Base-by-base conservation (phyloP, 2,329 filamentous ascomycete genomes). In the Beauveria bassiana region DNA sequence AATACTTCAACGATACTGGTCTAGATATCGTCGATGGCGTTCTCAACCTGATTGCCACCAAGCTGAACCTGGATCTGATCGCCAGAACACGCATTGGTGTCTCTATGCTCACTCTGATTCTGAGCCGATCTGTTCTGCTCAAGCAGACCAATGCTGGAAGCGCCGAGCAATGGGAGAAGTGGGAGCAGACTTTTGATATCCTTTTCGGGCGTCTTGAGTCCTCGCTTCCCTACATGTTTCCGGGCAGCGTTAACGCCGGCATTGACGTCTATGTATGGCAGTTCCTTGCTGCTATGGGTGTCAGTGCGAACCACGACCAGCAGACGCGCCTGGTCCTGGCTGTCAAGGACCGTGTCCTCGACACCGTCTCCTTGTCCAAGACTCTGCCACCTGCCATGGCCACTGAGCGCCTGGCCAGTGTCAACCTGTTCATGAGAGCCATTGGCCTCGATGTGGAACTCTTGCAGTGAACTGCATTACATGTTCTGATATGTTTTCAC, bases 221-320 rank as follows among this genome's bases (percentile, higher is more conserved):
- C 1, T 87, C 88, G 7, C 82, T 98, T 52, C 88, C 89, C 14
- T 84, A 89, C 68, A 87, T 97, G 65, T 99, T 99, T 84, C 93
- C 93, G 0, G 90, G 89, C 22, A 89, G 89, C n/a, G 90, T 96
- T 70, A 92, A 91, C 66, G 87, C 90, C 8, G 90, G 90, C 55
- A 92, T 97, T 67, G 95, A 99, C 70, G 88, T 96, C 70, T 96
- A 98, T 70, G 91, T 98, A 45, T 99, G 95, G 95, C 93, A 98
- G 75, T 96, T 98, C 73, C 82, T 99, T 66, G 95, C 95, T 9
- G 92, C 93, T 14, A 91, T 97, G 75, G 95, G 95, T 65, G 95
- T 96, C 66, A 93, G 91, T 57, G 93, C 95, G 40, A 93, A 86
- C 70, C 91, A 93, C 16, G 92, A 97, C 67, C 95, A 99, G 76